These are phyloP conservation scores for Acacia crassicarpa DNA, from an alignment of 306 rosid genomes.

Conservation along the genomic window DNA sequence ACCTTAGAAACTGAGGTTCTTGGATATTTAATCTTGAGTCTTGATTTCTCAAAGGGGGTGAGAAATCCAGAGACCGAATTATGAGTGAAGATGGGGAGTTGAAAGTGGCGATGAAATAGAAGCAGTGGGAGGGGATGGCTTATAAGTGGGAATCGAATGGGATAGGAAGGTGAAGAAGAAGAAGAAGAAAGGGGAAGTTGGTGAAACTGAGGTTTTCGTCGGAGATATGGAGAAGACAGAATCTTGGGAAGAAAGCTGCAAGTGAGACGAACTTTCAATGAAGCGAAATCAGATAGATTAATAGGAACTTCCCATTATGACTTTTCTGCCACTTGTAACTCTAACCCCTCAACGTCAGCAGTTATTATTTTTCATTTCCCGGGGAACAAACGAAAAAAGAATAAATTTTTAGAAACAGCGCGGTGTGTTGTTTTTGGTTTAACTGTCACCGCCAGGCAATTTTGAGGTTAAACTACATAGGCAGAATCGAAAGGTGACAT, in stretches of 20 bases:
- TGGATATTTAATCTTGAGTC: background rate
- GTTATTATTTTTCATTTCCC: background rate
- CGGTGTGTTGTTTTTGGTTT: slow-evolving; percentile 1
- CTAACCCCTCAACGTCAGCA: slow-evolving; percentile 26
- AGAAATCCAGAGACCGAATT: slow-evolving; percentile 34
- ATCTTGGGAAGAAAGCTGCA: slow-evolving; percentile 41
- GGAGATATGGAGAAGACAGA: slow-evolving; percentile 51
- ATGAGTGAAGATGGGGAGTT: slow-evolving; percentile 34
- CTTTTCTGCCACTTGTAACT: slow-evolving; percentile 60
- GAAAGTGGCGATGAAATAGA: slow-evolving; percentile 45
- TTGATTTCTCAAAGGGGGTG: slow-evolving; percentile 26
- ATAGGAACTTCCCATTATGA: slow-evolving; percentile 45
- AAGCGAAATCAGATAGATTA: slow-evolving; percentile 48
- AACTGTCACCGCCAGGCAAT: slow-evolving; percentile 28
- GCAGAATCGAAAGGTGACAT: slow-evolving; percentile 9
- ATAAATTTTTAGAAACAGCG: background rate
- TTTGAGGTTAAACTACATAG: slow-evolving; percentile 20
- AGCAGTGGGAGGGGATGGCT: slow-evolving; percentile 40
- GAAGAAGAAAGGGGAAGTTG: slow-evolving; percentile 60
- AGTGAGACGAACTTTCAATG: slow-evolving; percentile 44
- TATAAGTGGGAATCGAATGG: slow-evolving; percentile 33
- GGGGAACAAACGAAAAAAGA: background rate
- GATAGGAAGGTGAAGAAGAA: slow-evolving; percentile 55
- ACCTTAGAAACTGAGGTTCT: slow-evolving; percentile 39
- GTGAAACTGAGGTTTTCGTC: slow-evolving; percentile 47